These are phyloP conservation scores for Diutina scorzettiae DNA, from an alignment of 1,139 yeast species.

Conservation along the genomic window DNA sequence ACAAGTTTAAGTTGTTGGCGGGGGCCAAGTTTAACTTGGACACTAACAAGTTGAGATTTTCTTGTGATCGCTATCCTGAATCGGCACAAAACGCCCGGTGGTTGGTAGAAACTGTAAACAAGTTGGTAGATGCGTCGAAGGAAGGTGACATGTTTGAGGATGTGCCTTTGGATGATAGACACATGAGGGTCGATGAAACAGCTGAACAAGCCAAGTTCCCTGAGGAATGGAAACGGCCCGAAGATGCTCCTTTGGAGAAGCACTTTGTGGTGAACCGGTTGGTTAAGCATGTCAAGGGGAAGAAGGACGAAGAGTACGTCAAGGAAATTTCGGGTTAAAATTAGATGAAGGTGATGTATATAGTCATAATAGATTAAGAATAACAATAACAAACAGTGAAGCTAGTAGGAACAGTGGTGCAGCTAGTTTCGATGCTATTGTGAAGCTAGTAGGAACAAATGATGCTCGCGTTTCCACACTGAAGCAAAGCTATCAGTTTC, in stretches of 20 bases:
- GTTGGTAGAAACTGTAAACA: constrained; percentile 51
- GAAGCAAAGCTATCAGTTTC: too few relatives aligned
- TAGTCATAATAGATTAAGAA: too few relatives aligned
- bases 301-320: constrained; percentile 24
- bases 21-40: constrained; percentile 65
- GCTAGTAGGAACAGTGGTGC: too few relatives aligned
- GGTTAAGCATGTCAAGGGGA: constrained; percentile 22
- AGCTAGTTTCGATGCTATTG: too few relatives aligned
- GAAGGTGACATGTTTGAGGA: constrained; percentile 54
- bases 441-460: too few relatives aligned
- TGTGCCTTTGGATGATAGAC: constrained; percentile 61
- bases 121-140: constrained; percentile 54
- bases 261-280: constrained; percentile 22
- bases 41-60: constrained; percentile 47
- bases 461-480: too few relatives aligned
- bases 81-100: constrained; percentile 80
- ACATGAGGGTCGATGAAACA: constrained; percentile 36
- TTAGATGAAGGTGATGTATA: too few relatives aligned
- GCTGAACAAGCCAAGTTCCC: constrained; percentile 45
- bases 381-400: too few relatives aligned
- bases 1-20: constrained; percentile 68
- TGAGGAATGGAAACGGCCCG: constrained; percentile 73
- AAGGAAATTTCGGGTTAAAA: constrained; percentile 16
- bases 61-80: constrained; percentile 52
- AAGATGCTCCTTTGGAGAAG: constrained; percentile 41